Percentiles rank a stretch among this genome's conserved stretches.
phyloP scores from a whole-genome alignment of 768 basidiomycete species.

The Sarcodon sp. region DNA sequence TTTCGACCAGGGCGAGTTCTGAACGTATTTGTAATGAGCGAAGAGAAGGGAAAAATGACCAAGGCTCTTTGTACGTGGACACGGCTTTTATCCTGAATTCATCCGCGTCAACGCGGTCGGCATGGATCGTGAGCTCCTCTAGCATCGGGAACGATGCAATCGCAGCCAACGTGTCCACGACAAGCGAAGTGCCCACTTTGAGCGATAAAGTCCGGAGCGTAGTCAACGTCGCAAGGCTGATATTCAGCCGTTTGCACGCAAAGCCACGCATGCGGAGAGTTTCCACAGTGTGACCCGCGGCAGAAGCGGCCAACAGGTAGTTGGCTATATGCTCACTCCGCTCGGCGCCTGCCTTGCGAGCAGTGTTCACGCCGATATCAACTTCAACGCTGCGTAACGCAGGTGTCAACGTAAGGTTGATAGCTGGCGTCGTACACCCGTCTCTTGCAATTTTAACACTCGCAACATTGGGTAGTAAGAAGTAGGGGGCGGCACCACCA shows the following conservation, averaged over 20 bases:
- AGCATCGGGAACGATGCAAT: slow-evolving; percentile 9
- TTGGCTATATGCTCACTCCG: slow-evolving; percentile 5
- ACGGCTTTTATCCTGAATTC: slow-evolving; percentile 2
- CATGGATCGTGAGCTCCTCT: slow-evolving; percentile 9
- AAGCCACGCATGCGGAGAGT: slow-evolving; percentile 9
- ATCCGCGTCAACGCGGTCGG: slow-evolving; percentile 8
- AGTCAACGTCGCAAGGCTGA: slow-evolving; percentile 2
- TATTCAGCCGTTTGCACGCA: slow-evolving; percentile 5
- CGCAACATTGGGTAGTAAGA: slow-evolving; percentile 5
- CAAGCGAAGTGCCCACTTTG: slow-evolving; percentile 5
- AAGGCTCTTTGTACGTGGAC: background rate
- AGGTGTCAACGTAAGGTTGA: slow-evolving; percentile 2
- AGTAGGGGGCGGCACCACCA: no score
- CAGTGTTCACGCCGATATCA: slow-evolving; percentile 5
- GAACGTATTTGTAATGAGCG: slow-evolving; percentile 7
- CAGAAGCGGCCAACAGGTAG: slow-evolving; percentile 2
- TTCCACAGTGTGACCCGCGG: slow-evolving; percentile 1
- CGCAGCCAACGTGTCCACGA: slow-evolving; percentile 8
- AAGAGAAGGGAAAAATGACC: slow-evolving; percentile 7
- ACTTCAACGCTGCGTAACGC: slow-evolving; percentile 2
- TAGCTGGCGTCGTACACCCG: slow-evolving; percentile 5
- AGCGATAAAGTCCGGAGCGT: slow-evolving; percentile 9
- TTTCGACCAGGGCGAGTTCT: background rate
- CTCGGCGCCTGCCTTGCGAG: background rate
- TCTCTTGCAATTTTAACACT: slow-evolving; percentile 3